Evolutionary conservation across 2,329 filamentous ascomycete species (phyloP).

Genomic region (Claviceps pusilla): DNA sequence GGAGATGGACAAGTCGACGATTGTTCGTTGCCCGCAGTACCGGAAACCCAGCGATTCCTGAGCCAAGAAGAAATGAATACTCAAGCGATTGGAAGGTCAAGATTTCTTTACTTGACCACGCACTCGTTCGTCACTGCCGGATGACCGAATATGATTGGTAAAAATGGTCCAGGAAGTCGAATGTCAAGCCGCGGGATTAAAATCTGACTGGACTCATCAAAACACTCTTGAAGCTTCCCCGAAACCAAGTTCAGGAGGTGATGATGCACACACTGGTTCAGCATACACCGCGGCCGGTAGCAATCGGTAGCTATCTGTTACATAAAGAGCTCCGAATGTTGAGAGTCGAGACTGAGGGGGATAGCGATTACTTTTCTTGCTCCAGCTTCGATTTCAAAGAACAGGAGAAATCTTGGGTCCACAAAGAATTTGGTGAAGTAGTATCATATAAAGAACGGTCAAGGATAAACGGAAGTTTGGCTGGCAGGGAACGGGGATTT

Average conservation of each 20-base stretch:
- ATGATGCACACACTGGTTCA: neutral
- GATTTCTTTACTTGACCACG: no score
- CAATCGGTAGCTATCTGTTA: neutral
- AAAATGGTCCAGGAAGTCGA: no score
- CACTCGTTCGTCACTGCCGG: no score
- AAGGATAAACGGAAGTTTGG: neutral
- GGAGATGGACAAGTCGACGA: no score
- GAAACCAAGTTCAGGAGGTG: neutral
- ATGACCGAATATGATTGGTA: no score
- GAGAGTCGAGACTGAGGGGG: neutral
- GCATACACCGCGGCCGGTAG: neutral
- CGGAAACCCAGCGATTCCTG: no score
- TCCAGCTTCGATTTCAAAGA: neutral
- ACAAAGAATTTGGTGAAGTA: neutral
- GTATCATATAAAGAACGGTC: neutral
- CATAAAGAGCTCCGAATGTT: neutral
- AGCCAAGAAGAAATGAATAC: no score
- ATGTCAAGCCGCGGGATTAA: neutral
- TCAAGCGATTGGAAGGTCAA: no score
- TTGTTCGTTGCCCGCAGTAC: no score
- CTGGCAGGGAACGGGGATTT: neutral
- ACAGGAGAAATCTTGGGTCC: neutral
- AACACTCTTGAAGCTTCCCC: neutral
- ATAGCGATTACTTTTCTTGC: neutral
- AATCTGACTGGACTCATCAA: neutral